Evolutionary conservation across 306 rosid genomes (phyloP).

Genomic region (Sphenostylis stenocarpa): DNA sequence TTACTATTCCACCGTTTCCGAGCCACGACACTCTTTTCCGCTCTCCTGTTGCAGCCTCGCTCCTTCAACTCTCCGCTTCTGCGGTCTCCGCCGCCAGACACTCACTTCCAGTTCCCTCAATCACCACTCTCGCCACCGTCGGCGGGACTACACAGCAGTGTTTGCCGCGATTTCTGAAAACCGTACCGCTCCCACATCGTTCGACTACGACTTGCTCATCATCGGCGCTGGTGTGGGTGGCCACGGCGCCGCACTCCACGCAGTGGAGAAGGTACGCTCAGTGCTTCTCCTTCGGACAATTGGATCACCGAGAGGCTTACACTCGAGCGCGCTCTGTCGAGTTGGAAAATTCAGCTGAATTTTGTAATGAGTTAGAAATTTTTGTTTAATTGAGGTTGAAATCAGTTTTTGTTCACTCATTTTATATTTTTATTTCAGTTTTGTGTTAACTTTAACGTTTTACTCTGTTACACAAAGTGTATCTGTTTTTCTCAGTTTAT

Average conservation of each 20-base stretch:
- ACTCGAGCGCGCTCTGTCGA: not conserved
- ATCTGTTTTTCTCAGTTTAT: too few species aligned
- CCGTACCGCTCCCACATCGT: slow-evolving; percentile 62
- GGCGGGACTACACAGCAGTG: slow-evolving; percentile 14
- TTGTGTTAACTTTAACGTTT: too few species aligned
- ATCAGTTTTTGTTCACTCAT: too few species aligned
- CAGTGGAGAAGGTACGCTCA: slow-evolving; percentile 71
- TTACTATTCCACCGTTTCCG: slow-evolving; percentile 35
- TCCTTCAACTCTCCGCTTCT: slow-evolving; percentile 61
- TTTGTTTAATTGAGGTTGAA: not conserved
- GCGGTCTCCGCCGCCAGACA: slow-evolving; percentile 65
- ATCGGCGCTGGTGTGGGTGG: slow-evolving; percentile 97
- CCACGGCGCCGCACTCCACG: slow-evolving; percentile 93
- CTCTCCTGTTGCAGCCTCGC: not conserved
- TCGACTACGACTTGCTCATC: slow-evolving; percentile 82
- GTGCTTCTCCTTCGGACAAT: not conserved
- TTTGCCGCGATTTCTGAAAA: slow-evolving; percentile 53
- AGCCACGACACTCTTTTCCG: slow-evolving; percentile 28
- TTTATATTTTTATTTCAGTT: too few species aligned
- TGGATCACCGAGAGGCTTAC: not conserved
- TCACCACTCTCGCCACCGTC: slow-evolving; percentile 19
- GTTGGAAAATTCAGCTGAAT: slow-evolving; percentile 14
- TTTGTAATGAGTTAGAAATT: not conserved
- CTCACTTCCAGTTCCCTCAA: slow-evolving; percentile 48
- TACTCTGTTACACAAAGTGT: too few species aligned